Evolutionary conservation across 495 filamentous ascomycete species (phyloP), one percentile per base, ranked within the genome.

Genomic region (Trichocladium uniseriatum): DNA sequence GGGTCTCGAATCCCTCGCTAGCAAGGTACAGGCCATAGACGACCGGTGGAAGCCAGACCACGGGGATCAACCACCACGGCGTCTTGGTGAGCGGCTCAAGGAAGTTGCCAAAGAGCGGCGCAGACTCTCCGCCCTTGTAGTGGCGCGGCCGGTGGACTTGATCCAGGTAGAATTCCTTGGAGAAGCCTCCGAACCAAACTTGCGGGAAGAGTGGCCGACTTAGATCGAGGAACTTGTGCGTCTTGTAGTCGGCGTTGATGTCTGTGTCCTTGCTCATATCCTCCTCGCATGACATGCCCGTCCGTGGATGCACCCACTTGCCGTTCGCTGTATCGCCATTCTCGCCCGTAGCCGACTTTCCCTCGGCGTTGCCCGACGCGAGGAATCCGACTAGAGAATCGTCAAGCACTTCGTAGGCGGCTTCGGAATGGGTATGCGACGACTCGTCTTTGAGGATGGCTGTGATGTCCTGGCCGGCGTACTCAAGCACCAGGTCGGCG

Each of bases 41-140:
- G n/a, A 92, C 77, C 10, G 69, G 72, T 16, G 94, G 94, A n/a
- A 91, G 60, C 94, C 94, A 99, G 8, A 94, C 36, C 0, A 77
- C 71, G 10, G 94, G 94, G 13, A 97, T 76, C 38, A 92, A 61
- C 79, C 83, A 97, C 89, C 90, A 97, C 6, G 90, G 78, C 7
- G 94, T 97, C 71, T 89, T 86, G 65, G 84, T 87, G 21, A 99
- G 70, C 6, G 94, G 94, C 67, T 99, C 94, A 10, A 99, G 75
- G 69, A 97, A 92, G 68, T 99, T 99, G 36, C 94, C 94, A 67
- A 99, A 99, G 24, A 99, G 67, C 6, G 92, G 94, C 27, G 94
- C 92, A 5, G 89, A 95, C 49, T 81, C 80, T 35, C 92, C 92
- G 44, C 89, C 88, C 57, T 79, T 89, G 76, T 96, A 97, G 70